Conservation (phyloP, 1,284 basidiomycete species). For the Psilocybe mexicana region DNA sequence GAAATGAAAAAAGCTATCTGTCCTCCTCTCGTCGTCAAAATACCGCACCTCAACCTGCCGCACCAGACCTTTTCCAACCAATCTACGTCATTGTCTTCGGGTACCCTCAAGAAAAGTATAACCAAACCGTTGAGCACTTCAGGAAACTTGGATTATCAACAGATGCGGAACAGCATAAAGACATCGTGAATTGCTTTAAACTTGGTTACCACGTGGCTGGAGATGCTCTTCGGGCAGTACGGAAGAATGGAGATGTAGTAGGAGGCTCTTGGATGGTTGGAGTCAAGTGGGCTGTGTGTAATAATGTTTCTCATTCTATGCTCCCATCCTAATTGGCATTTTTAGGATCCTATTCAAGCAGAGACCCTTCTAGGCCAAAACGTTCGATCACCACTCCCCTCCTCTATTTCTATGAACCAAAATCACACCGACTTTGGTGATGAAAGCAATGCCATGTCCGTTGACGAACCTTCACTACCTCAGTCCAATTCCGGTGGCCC, state of each 20-base stretch:
- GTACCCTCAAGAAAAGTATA: slow-evolving; percentile 73
- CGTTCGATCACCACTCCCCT: slow-evolving; percentile 26
- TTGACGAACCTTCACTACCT: slow-evolving; percentile 41
- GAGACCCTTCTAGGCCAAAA: slow-evolving; percentile 51
- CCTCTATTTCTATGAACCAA: slow-evolving; percentile 21
- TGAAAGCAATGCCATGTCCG: slow-evolving; percentile 41
- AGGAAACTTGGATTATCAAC: slow-evolving; percentile 65
- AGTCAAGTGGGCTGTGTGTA: slow-evolving; percentile 74
- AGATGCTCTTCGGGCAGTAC: no score
- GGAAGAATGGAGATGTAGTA: no score
- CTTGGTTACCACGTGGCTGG: slow-evolving; percentile 69
- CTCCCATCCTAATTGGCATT: slow-evolving; percentile 7
- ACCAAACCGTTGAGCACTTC: slow-evolving; percentile 67
- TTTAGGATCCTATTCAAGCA: slow-evolving; percentile 59
- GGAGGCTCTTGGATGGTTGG: slow-evolving; percentile 80
- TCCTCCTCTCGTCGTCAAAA: slow-evolving; percentile 31
- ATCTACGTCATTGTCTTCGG: slow-evolving; percentile 71
- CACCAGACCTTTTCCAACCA: slow-evolving; percentile 26
- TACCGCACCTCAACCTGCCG: slow-evolving; percentile 24
- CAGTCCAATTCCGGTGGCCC: slow-evolving; percentile 18
- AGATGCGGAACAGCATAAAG: slow-evolving; percentile 60
- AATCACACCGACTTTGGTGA: slow-evolving; percentile 1
- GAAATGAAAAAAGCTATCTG: slow-evolving; percentile 30
- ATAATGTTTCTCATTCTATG: background rate
- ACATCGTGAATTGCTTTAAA: slow-evolving; percentile 70